Evolutionary conservation across 306 rosid genomes (phyloP).

Genomic region (Ormosia semicastrata): DNA sequence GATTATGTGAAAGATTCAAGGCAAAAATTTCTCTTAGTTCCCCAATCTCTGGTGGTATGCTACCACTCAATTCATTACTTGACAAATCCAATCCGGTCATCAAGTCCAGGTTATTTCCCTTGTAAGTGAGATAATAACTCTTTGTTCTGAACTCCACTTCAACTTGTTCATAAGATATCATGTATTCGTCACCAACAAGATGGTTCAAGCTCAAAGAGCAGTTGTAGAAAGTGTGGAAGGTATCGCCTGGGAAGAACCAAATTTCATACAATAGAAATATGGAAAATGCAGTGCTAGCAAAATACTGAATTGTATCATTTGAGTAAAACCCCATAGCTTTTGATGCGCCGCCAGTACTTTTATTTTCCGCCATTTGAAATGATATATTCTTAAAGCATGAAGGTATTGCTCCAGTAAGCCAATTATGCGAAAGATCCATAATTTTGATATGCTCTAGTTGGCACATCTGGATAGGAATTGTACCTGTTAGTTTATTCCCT

Average conservation of each 20-base stretch:
- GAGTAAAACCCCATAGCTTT: background rate
- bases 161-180: background rate
- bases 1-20: slow-evolving; percentile 5
- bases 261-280: background rate
- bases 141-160: background rate
- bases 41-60: background rate
- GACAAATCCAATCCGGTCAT: slow-evolving; percentile 11
- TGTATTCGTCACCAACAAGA: background rate
- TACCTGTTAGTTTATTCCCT: background rate
- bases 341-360: background rate
- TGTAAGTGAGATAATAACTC: background rate
- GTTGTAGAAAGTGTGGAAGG: background rate
- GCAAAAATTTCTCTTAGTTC: background rate
- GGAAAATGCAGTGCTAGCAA: background rate
- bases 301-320: background rate
- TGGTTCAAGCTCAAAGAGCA: background rate
- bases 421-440: background rate
- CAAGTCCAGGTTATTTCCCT: background rate
- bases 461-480: background rate
- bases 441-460: background rate
- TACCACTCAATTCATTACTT: background rate
- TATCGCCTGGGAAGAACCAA: background rate
- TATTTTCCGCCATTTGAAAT: background rate
- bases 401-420: background rate
- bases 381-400: background rate